phyloP scores from a whole-genome alignment of 257 asterid species.

The Solanum appendiculatum region DNA sequence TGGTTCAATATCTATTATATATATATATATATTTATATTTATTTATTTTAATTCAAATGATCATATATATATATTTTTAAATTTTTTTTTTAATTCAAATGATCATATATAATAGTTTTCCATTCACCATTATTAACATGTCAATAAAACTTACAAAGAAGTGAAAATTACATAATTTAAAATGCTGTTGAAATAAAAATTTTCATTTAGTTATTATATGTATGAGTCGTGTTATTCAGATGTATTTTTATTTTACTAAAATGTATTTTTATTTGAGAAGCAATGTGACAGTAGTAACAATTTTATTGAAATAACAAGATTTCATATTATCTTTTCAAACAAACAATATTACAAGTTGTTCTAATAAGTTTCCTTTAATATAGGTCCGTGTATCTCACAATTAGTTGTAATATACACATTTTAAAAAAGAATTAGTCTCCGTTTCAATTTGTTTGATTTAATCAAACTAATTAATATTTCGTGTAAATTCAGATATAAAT shows the following conservation, averaged over 20 bases:
- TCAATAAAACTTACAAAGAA: neutral
- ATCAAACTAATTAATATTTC: neutral
- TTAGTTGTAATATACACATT: neutral
- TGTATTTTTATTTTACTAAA: neutral
- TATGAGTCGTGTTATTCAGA: neutral
- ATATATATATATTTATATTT: too few relatives aligned
- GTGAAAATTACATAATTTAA: neutral
- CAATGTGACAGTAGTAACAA: neutral
- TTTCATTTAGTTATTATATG: neutral
- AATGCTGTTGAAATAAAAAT: neutral
- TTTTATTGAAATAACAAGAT: neutral
- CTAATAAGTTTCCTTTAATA: neutral
- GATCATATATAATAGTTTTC: too few relatives aligned
- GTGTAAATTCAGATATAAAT: too few relatives aligned
- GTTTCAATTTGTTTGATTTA: neutral
- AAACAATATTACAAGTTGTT: neutral
- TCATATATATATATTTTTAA: too few relatives aligned
- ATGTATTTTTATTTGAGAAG: neutral
- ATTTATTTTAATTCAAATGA: too few relatives aligned
- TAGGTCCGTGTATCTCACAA: neutral
- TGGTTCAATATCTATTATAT: neutral
- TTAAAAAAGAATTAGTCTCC: neutral
- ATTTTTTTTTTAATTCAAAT: too few relatives aligned
- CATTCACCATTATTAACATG: neutral
- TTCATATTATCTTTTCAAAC: neutral